Base-by-base conservation (phyloP, 2,329 filamentous ascomycete species). In the Talaromyces sp. region DNA sequence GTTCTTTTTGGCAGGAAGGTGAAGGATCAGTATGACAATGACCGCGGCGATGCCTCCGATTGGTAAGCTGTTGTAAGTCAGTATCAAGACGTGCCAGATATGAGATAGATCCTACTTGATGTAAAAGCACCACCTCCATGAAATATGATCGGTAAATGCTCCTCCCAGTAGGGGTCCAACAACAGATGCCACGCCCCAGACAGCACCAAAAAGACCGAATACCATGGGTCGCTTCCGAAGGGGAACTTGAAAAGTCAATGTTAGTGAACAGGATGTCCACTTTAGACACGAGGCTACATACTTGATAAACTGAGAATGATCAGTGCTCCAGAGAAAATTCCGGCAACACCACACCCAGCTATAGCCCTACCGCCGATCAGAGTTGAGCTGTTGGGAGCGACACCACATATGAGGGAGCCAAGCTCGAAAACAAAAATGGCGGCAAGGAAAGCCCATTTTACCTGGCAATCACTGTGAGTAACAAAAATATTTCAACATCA, bases 171-270 rank as follows among this genome's bases (percentile, higher is more conserved):
- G 73, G 17, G 82, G 82, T 22, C 83, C 83, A 22, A 80, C 77
- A 17, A 84, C 81, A 62, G 70, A 74, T 9, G 82, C 81, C 62
- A 84, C 78, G 4, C 81, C 80, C 68, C 82, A 83, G 76, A 83
- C 82, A 52, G 76, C 78, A 56, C 82, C 82, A 49, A 84, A 78
- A 25, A 83, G 22, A 2, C 82, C 82, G 68, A 79, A 82, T 67
- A 63, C 63, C 2, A 59, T 25, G 27, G 66, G 63, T 15, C 65
- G 47, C 31, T 64, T 57, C 11, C 45, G 57, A 17, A 64, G 61
- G 15, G 61, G 59, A 3, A 65, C 66, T 63, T 15, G 27, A 3
- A 35, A 39, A 7, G 3, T 8, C 10, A 17, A 49, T 22, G 2
- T 61, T 27, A 52, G 11, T 39, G 13, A n/a, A 15, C 8, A 6